These are phyloP conservation scores for Spinacia oleracea DNA, from an alignment of 179 eudicot species.

Conservation along the genomic window DNA sequence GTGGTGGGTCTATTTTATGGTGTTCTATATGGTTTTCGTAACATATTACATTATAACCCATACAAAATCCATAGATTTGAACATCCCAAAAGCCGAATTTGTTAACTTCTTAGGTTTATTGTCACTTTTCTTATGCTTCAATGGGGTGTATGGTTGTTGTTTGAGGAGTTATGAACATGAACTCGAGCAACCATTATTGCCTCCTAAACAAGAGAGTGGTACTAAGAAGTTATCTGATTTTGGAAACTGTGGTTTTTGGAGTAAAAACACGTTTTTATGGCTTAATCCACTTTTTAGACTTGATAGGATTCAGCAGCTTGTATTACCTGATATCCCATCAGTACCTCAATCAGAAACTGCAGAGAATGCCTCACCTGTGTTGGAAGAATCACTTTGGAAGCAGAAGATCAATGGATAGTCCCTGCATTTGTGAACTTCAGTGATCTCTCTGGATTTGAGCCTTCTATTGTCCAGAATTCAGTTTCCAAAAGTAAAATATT, in stretches of 20 bases:
- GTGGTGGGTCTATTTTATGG: conserved; percentile 66
- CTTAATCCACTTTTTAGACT: conserved; percentile 70
- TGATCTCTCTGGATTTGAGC: conserved; percentile 6
- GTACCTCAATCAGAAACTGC: too few species aligned
- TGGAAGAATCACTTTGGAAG: too few species aligned
- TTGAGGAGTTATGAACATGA: conserved; percentile 28
- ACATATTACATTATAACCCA: conserved; percentile 28
- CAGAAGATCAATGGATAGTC: too few species aligned
- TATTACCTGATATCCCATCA: too few species aligned
- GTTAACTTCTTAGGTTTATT: conserved; percentile 55
- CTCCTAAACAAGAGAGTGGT: conserved; percentile 17
- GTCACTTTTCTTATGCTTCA: conserved; percentile 54
- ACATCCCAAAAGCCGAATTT: conserved; percentile 39
- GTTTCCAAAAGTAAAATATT: background rate
- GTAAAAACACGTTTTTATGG: conserved; percentile 68
- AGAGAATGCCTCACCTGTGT: too few species aligned
- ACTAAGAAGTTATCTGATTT: conserved; percentile 33
- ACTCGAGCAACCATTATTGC: conserved; percentile 51
- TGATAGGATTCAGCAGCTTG: too few species aligned
- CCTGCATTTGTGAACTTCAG: too few species aligned
- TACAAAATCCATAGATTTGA: conserved; percentile 35
- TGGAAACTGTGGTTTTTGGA: conserved; percentile 57
- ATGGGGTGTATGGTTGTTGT: conserved; percentile 29
- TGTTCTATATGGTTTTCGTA: conserved; percentile 36
- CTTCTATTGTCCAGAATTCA: background rate